These are phyloP conservation scores for Pythium pyrilobum DNA, from an alignment of 352 stramenopile species.

Conservation along the genomic window DNA sequence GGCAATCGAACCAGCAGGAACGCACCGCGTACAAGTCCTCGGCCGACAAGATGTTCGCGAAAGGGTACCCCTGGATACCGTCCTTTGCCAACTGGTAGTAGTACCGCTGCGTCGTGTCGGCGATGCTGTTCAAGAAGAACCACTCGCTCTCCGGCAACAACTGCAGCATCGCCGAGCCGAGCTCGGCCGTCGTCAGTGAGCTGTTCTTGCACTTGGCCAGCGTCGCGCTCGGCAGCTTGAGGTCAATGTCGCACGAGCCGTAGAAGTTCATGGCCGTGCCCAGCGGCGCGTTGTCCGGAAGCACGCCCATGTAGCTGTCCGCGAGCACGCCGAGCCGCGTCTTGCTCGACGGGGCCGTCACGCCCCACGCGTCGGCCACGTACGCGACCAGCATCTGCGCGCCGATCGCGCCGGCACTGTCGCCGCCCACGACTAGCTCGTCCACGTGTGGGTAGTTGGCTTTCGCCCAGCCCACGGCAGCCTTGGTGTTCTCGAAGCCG, in stretches of 20 bases:
- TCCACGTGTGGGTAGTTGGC: slow-evolving; percentile 18
- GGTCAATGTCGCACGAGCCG: slow-evolving; percentile 31
- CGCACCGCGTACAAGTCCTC: slow-evolving; percentile 41
- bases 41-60: slow-evolving; percentile 37
- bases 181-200: slow-evolving; percentile 32
- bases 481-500: slow-evolving; percentile 14
- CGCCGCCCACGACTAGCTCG: slow-evolving; percentile 13
- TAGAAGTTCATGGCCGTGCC: slow-evolving; percentile 54
- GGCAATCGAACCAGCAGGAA: too few relatives aligned
- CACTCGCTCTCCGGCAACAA: slow-evolving; percentile 35
- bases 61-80: slow-evolving; percentile 45
- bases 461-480: slow-evolving; percentile 13
- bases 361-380: slow-evolving; percentile 43
- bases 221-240: slow-evolving; percentile 27
- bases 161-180: slow-evolving; percentile 39
- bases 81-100: slow-evolving; percentile 53
- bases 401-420: slow-evolving; percentile 35
- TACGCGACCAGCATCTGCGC: slow-evolving; percentile 40
- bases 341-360: too few relatives aligned
- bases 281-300: slow-evolving; percentile 34
- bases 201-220: slow-evolving; percentile 32
- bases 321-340: slow-evolving; percentile 41
- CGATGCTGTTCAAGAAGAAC: slow-evolving; percentile 58
- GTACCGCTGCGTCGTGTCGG: slow-evolving; percentile 47
- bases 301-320: slow-evolving; percentile 58